Evolutionary conservation across 1,284 basidiomycete genomes (phyloP).

Genomic region (Prillingera fragicola): DNA sequence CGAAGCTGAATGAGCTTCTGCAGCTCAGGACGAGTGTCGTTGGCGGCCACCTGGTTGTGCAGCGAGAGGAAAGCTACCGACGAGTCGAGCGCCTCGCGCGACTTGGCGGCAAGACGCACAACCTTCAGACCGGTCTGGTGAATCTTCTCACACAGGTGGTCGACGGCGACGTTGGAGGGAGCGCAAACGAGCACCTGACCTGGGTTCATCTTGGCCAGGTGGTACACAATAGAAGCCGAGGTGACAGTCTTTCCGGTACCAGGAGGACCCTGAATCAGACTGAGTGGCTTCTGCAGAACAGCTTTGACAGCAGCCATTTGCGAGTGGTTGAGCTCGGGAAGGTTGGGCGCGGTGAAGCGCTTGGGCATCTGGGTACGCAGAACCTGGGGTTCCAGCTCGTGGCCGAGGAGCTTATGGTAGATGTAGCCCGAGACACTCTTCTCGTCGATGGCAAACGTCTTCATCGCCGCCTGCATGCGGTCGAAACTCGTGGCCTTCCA

Average conservation of each 20-base stretch:
- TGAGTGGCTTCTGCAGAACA: constrained; percentile 96
- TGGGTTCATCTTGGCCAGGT: constrained; percentile 98
- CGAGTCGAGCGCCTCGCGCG: constrained; percentile 92
- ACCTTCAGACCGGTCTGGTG: constrained; percentile 95
- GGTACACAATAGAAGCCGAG: constrained; percentile 98
- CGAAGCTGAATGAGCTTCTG: constrained; percentile 97
- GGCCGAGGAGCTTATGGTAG: constrained; percentile 96
- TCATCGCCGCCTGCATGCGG: constrained; percentile 98
- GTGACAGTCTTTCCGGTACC: constrained; percentile 99
- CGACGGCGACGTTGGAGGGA: constrained; percentile 98
- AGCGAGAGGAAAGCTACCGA: constrained; percentile 88
- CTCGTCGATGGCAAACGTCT: constrained; percentile 97
- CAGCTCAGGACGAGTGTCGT: constrained; percentile 85
- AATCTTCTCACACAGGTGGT: constrained; percentile 98
- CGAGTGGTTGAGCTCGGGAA: constrained; percentile 97
- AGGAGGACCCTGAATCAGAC: constrained; percentile 95
- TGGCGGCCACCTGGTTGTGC: constrained; percentile 96
- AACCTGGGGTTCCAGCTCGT: constrained; percentile 86
- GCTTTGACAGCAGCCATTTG: constrained; percentile 99
- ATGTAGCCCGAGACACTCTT: constrained; percentile 99
- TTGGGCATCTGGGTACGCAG: constrained; percentile 63
- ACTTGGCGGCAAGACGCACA: constrained; percentile 94
- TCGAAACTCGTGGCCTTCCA: constrained; percentile 99
- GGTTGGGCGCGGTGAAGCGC: constrained; percentile 86
- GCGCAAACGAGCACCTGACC: constrained; percentile 98